phyloP scores from a whole-genome alignment of 2,329 filamentous ascomycete species.

The Fusarium devonianum region DNA sequence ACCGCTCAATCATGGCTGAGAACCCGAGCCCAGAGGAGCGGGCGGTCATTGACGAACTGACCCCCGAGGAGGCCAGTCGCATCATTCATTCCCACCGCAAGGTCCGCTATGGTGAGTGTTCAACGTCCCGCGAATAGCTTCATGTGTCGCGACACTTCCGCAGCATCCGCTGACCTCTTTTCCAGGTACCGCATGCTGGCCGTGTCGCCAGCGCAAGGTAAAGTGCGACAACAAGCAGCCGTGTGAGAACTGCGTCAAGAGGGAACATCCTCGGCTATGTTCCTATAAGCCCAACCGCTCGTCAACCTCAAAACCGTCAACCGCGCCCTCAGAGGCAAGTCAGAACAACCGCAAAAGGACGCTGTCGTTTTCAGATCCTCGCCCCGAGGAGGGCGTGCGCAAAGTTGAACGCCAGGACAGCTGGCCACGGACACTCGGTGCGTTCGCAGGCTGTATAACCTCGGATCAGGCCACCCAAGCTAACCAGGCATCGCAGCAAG shows the following conservation, averaged over 20 bases:
- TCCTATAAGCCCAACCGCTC: slow-evolving; percentile 70
- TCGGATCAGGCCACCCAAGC: slow-evolving; percentile 24
- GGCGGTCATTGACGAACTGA: slow-evolving; percentile 62
- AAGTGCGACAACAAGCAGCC: slow-evolving; percentile 75
- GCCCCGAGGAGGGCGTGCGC: slow-evolving; percentile 40
- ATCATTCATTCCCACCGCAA: slow-evolving; percentile 75
- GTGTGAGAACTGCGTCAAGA: slow-evolving; percentile 72
- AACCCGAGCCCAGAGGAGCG: slow-evolving; percentile 53
- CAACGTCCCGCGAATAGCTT: slow-evolving; percentile 24
- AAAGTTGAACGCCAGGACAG: slow-evolving; percentile 50
- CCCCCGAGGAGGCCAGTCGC: slow-evolving; percentile 70
- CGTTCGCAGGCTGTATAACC: slow-evolving; percentile 1
- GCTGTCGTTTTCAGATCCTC: slow-evolving; percentile 44
- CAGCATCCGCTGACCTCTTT: slow-evolving; percentile 25
- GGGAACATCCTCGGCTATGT: slow-evolving; percentile 69
- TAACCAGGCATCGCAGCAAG: slow-evolving; percentile 47
- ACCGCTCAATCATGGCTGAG: slow-evolving; percentile 53
- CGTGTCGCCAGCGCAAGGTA: slow-evolving; percentile 71
- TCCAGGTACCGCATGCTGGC: slow-evolving; percentile 70
- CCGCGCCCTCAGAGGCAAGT: slow-evolving; percentile 36
- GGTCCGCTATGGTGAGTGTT: slow-evolving; percentile 68
- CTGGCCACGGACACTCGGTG: slow-evolving; percentile 54
- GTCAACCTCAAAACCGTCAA: slow-evolving; percentile 48
- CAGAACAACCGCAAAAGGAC: slow-evolving; percentile 45
- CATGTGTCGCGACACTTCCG: slow-evolving; percentile 9